Base-by-base conservation (phyloP, 441 rosid genomes). In the Theobroma grandiflorum region DNA sequence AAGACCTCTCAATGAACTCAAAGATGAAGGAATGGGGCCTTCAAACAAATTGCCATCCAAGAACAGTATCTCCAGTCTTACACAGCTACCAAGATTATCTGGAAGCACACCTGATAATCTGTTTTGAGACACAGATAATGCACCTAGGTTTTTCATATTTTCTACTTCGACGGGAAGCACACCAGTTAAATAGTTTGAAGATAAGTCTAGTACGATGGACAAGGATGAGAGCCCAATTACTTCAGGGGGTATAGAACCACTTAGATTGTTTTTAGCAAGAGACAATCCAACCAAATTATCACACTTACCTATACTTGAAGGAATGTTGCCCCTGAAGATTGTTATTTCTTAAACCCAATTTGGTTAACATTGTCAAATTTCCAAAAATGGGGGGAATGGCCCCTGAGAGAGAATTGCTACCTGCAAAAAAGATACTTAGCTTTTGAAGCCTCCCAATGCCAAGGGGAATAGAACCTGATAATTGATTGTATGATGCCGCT, bases 21-120 rank as follows among this genome's bases (percentile, higher is more conserved):
- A 53, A n/a, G 71, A 72, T 7, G 62, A 26, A 0, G 87, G 85
- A 43, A 85, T 80, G 0, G 62, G 57, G 4, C 86, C 87, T 1
- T 67, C 31, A 2, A 66, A 66, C 15, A 66, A 40, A 66, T 66
- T 66, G 1, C 15, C 49, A 3, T 40, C 31, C 49, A 66, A 9
- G 8, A 5, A 8, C 26, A 66, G 4, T 0, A 3, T 3, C 31
- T 66, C 71, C 12, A 66, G 14, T 8, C 71, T 7, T 38, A 18
- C 31, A 38, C 71, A 66, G 2, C 50, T 18, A 40, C 71, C 71
- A 3, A 66, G 71, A 45, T 3, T 66, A 1, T 38, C 8, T 3
- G 49, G 71, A 40, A 66, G 49, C 49, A 18, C 42, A 38, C 71
- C 71, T 18, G 71, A 40, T 66, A 66, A 66, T 3, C 2, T 38